phyloP scores from a whole-genome alignment of 2,329 filamentous ascomycete species.

The Ampelomyces quisqualis region DNA sequence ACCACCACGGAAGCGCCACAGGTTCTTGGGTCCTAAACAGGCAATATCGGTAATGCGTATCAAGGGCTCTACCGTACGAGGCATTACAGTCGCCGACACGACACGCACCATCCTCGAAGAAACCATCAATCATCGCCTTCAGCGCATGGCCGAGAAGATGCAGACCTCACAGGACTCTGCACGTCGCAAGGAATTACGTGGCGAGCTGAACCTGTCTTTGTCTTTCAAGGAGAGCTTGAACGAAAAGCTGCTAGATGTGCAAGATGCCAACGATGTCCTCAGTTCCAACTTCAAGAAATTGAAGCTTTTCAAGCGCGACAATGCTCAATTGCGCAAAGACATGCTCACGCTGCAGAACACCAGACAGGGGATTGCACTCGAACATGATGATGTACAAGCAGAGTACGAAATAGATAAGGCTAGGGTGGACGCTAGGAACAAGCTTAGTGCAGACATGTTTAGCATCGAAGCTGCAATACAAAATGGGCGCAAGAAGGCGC shows the following conservation, averaged over 20 bases:
- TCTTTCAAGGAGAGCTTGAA: conserved; percentile 52
- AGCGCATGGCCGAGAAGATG: conserved; percentile 44
- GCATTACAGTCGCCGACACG: conserved; percentile 55
- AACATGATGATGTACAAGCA: conserved; percentile 51
- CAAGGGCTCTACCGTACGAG: conserved; percentile 37
- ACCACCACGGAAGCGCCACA: conserved; percentile 33
- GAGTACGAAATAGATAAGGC: conserved; percentile 31
- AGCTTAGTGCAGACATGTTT: conserved; percentile 35
- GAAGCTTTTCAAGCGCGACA: conserved; percentile 48
- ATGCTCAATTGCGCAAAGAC: conserved; percentile 49
- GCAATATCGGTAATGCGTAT: conserved; percentile 42
- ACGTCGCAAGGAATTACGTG: conserved; percentile 45
- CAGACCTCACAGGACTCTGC: conserved; percentile 43
- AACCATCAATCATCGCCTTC: conserved; percentile 50
- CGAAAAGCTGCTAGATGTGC: conserved; percentile 53
- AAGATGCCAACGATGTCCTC: conserved; percentile 55
- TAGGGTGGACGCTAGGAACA: conserved; percentile 25
- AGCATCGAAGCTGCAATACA: conserved; percentile 43
- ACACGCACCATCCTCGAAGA: conserved; percentile 54
- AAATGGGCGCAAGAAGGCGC: conserved; percentile 36
- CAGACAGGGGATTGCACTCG: conserved; percentile 52
- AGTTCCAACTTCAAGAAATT: conserved; percentile 50
- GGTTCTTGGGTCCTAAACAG: conserved; percentile 31
- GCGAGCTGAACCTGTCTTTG: conserved; percentile 51
- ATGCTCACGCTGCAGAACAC: conserved; percentile 52